These are phyloP conservation scores for Melanomma pulvis-pyrius DNA, from an alignment of 495 filamentous ascomycete species.

Conservation along the genomic window DNA sequence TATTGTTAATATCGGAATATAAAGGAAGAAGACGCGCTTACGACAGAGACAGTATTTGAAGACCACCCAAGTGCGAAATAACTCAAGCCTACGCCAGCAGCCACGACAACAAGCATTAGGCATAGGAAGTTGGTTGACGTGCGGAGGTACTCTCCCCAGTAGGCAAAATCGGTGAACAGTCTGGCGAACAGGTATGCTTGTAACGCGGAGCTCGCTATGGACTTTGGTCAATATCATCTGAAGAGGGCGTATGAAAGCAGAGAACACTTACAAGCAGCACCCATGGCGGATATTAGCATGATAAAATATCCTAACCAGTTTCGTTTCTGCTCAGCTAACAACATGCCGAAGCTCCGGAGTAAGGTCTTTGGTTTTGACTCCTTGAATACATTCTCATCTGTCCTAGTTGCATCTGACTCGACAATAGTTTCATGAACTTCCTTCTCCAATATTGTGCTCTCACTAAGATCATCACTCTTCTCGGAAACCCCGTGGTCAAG, in stretches of 20 bases:
- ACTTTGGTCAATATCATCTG: constrained; percentile 50
- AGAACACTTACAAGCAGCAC: constrained; percentile 58
- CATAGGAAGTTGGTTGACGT: constrained; percentile 8
- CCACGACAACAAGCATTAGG: constrained; percentile 14
- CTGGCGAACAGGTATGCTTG: constrained; percentile 24
- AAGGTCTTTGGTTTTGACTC: constrained; percentile 42
- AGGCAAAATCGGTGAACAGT: constrained; percentile 18
- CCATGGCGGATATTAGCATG: constrained; percentile 6
- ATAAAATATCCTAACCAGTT: constrained; percentile 17
- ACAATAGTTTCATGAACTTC: not conserved
- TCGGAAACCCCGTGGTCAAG: constrained; percentile 8
- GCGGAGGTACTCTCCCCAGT: constrained; percentile 10
- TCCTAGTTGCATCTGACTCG: constrained; percentile 42
- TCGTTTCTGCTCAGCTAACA: constrained; percentile 7
- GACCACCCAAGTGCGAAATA: constrained; percentile 24
- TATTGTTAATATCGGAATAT: constrained; percentile 47
- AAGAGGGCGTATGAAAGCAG: constrained; percentile 58
- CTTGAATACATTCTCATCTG: constrained; percentile 65
- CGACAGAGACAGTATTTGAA: constrained; percentile 18
- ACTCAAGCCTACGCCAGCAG: constrained; percentile 5
- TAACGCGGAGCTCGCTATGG: constrained; percentile 6
- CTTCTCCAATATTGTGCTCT: not conserved
- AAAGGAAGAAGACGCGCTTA: constrained; percentile 63
- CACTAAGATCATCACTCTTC: not conserved
- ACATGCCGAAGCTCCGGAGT: constrained; percentile 70